phyloP scores from a whole-genome alignment of 108 stramenopile genomes.

The Fragilariopsis cylindrus region DNA sequence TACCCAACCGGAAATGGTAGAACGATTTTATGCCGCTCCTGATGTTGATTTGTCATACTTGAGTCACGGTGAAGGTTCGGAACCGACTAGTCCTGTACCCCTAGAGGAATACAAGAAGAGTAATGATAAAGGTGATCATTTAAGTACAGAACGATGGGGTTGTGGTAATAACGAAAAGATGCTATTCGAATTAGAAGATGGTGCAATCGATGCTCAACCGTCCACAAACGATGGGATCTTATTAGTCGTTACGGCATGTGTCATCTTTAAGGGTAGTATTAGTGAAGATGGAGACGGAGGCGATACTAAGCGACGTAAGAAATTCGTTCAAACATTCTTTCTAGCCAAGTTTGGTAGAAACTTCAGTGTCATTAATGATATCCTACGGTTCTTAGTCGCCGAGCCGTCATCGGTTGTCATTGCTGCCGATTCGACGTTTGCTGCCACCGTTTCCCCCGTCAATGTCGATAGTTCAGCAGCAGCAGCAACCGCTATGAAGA shows the following conservation, averaged over 20 bases:
- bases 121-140: not conserved
- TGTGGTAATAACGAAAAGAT: constrained; percentile 15
- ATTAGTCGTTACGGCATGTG: constrained; percentile 75
- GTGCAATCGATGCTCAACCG: constrained; percentile 86
- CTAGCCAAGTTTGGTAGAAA: constrained; percentile 6
- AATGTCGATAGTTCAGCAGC: constrained; percentile 8
- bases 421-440: constrained; percentile 12
- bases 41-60: constrained; percentile 33
- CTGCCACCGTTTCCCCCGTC: constrained; percentile 6
- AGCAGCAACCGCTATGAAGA: constrained; percentile 2
- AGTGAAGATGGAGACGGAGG: constrained; percentile 14
- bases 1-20: constrained; percentile 54
- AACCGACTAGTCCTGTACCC: constrained; percentile 40
- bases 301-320: constrained; percentile 24
- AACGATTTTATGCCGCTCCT: constrained; percentile 66
- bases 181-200: constrained; percentile 50
- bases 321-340: constrained; percentile 84
- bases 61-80: constrained; percentile 55
- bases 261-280: constrained; percentile 34
- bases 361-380: constrained; percentile 74
- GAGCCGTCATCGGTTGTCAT: constrained; percentile 2
- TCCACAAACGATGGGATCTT: constrained; percentile 69
- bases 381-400: constrained; percentile 66
- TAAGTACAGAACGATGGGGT: constrained; percentile 29
- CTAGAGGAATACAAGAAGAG: constrained; percentile 22